Evolutionary conservation across 208 protist genomes (phyloP).

Genomic region (Dictyostelium gargantuum): DNA sequence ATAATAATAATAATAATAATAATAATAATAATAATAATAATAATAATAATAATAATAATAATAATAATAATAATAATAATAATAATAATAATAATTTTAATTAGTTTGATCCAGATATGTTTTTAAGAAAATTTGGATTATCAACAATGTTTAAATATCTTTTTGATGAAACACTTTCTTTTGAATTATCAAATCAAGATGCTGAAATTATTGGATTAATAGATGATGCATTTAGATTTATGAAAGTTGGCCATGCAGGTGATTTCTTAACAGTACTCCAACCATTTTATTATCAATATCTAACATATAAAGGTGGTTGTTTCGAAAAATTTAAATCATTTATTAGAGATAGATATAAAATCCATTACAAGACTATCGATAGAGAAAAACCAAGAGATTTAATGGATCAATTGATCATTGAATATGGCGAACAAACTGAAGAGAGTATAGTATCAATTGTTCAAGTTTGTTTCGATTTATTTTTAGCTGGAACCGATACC

Average conservation of each 20-base stretch:
- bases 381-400: not conserved
- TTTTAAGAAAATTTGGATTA: constrained; percentile 1
- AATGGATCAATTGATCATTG: not conserved
- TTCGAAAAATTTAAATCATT: not conserved
- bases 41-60: too few relatives aligned
- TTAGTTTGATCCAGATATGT: not conserved
- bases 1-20: too few relatives aligned
- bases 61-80: too few relatives aligned
- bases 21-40: too few relatives aligned
- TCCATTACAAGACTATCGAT: not conserved
- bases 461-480: not conserved
- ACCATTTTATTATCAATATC: not conserved
- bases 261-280: not conserved
- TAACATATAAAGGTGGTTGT: not conserved
- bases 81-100: not conserved
- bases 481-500: not conserved
- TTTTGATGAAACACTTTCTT: not conserved
- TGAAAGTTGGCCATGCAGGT: not conserved
- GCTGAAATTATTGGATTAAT: not conserved
- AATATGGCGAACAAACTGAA: not conserved
- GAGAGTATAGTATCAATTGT: not conserved
- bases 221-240: not conserved
- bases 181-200: not conserved
- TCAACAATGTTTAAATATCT: constrained; percentile 3
- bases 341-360: not conserved